Evolutionary conservation across 169 alveolate species (phyloP), one percentile per base, ranked within the genome.

Genomic region (Eimeria falciformis): DNA sequence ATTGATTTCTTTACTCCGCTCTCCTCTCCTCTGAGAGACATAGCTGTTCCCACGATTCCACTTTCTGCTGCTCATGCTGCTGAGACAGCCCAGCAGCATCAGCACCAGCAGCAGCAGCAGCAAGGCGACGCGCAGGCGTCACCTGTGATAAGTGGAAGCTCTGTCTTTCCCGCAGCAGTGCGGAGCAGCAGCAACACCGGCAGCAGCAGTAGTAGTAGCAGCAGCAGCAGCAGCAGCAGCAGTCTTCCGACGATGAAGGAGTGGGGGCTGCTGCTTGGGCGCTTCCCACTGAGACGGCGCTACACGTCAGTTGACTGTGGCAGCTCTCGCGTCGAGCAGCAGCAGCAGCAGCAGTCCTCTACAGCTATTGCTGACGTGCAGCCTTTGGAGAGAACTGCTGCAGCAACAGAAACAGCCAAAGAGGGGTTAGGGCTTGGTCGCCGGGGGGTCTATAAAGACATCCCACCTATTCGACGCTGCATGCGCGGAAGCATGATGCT

Each of bases 231-330:
- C 23, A 78, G 87, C 71, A 68, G 53, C 11, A 68, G 79, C 47
- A 47, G 87, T 55, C 87, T 78, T 27, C 87, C 87, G 18, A 17
- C 50, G 21, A 27, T 69, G 37, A 45, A 78, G 87, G 87, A 46
- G 25, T 78, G 87, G 71, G 69, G 87, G 25, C 46, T 78, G 87
- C 71, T 78, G 21, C 25, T 78, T 43, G 71, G 87, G 9, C 87
- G 71, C 33, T 78, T 78, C 27, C 87, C 87, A 1, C 68, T 78
- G 50, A 78, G 87, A 27, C 43, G 87, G 87, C 87, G 87, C 9
- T 47, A 47, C 87, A 46, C 50, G 87, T 78, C 87, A 25, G 87
- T 25, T 33, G 87, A 78, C 27, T 78, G 87, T 50, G 87, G 87
- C 33, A 23, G 71, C 71, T 78, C 87, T 9, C 27, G 3, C n/a